These are phyloP conservation scores for Botrytis hyacinthi DNA, from an alignment of 2,329 filamentous ascomycete species.

Conservation along the genomic window DNA sequence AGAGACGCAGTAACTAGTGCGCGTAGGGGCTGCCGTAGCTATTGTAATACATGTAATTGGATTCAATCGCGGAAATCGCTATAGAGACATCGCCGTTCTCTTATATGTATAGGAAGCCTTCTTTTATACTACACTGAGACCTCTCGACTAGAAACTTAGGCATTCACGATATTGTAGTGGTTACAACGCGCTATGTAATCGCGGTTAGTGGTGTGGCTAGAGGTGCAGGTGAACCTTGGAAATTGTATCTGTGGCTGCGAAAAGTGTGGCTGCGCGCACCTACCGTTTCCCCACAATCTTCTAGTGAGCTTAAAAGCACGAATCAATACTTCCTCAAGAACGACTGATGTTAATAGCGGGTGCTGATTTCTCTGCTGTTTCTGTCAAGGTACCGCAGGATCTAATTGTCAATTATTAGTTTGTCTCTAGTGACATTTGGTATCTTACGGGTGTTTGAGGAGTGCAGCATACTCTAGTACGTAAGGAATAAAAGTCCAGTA, in stretches of 20 bases:
- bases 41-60: no score
- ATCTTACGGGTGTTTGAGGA: neutral
- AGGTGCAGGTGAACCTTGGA: no score
- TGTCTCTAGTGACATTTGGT: no score
- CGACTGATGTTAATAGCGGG: neutral
- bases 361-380: neutral
- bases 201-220: no score
- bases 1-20: neutral
- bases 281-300: neutral
- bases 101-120: no score
- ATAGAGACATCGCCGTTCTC: no score
- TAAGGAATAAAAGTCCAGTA: slow-evolving; percentile 13
- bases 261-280: neutral
- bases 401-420: neutral
- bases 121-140: no score
- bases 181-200: no score
- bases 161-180: no score
- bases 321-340: neutral
- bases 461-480: neutral
- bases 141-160: no score
- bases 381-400: slow-evolving; percentile 10
- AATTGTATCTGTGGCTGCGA: neutral
- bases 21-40: accelerated
- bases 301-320: neutral
- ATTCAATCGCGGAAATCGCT: no score